Evolutionary conservation across 2,329 filamentous ascomycete species (phyloP), one percentile per base, ranked within the genome.

Genomic region (Aspergillus amoenus): DNA sequence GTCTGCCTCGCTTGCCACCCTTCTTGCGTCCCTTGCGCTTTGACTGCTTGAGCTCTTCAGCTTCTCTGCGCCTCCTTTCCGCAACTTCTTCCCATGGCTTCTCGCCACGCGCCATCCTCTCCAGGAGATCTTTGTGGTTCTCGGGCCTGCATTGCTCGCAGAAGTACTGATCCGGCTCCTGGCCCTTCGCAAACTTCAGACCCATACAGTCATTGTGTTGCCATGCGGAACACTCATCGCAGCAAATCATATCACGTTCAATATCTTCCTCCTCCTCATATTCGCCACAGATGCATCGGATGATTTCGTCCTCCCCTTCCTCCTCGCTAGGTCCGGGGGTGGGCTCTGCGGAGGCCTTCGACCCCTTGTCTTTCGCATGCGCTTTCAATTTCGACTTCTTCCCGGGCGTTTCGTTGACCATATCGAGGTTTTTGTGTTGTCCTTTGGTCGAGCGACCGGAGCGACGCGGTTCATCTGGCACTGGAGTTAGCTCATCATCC

Each of bases 121-220:
- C 88, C 4, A 99, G 77, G 3, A 97, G 84, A 59, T 88, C 87
- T 64, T 85, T 86, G 77, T 99, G 94, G 61, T 93, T 86, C 55
- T 91, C 84, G 0, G 94, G 94, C 52, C 84, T 84, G 78, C 94
- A 97, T 75, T 88, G 80, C 75, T 99, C 94, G 76, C 94, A 99
- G 76, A 89, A 95, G 78, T 99, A 99, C 74, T 90, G 83, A 59
- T 89, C 89, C 30, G 90, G 88, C 55, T 91, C 82, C 68, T 93
- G 86, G 58, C 93, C 77, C 56, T 83, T 89, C 32, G 88, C 85
- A 66, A 90, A 91, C 46, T 88, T 86, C 68, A 97, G 85, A 52
- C 91, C 91, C 81, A 99, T 91, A 72, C 94, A 99, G 62, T 95
- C 88, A 69, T 97, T 97, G 76, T 99, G 94, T 76, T 99, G 94